Percentiles rank a stretch among this genome's conserved stretches.
These are phyloP conservation scores for Canariomyces notabilis DNA, from an alignment of 2,329 filamentous ascomycete species.

Conservation along the genomic window DNA sequence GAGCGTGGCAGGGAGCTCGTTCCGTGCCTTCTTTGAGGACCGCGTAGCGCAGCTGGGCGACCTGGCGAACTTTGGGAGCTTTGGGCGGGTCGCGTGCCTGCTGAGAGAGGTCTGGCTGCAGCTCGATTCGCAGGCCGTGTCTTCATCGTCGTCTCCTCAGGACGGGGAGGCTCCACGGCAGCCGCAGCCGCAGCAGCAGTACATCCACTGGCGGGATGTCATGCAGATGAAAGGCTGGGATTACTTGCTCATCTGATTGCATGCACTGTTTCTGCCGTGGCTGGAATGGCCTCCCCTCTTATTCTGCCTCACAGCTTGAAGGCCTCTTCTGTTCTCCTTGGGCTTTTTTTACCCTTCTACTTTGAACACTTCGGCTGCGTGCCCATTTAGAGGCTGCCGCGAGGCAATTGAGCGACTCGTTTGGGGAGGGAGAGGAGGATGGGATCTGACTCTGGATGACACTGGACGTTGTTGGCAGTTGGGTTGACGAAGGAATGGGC, in stretches of 20 bases:
- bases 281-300: slow-evolving; percentile 22
- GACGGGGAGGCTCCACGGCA: slow-evolving; percentile 35
- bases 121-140: slow-evolving; percentile 46
- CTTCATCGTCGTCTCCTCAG: neutral
- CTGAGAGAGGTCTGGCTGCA: slow-evolving; percentile 81
- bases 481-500: neutral
- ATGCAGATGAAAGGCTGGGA: slow-evolving; percentile 92
- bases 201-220: slow-evolving; percentile 90
- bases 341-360: slow-evolving; percentile 7
- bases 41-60: slow-evolving; percentile 72
- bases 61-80: slow-evolving; percentile 72
- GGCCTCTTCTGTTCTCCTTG: slow-evolving; percentile 2
- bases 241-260: slow-evolving; percentile 74
- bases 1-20: slow-evolving; percentile 65
- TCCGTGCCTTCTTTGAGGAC: slow-evolving; percentile 73
- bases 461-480: slow-evolving; percentile 1
- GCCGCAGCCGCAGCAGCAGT: slow-evolving; percentile 33
- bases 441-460: slow-evolving; percentile 13
- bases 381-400: slow-evolving; percentile 22
- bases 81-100: slow-evolving; percentile 74
- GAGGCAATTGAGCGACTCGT: slow-evolving; percentile 15
- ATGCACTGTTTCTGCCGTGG: slow-evolving; percentile 9
- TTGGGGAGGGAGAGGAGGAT: neutral
- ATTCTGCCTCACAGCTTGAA: slow-evolving; percentile 4
- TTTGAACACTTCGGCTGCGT: slow-evolving; percentile 6